Base-by-base conservation (phyloP, 371 early-diverging fungal genomes). In the Rhizopus sp. region DNA sequence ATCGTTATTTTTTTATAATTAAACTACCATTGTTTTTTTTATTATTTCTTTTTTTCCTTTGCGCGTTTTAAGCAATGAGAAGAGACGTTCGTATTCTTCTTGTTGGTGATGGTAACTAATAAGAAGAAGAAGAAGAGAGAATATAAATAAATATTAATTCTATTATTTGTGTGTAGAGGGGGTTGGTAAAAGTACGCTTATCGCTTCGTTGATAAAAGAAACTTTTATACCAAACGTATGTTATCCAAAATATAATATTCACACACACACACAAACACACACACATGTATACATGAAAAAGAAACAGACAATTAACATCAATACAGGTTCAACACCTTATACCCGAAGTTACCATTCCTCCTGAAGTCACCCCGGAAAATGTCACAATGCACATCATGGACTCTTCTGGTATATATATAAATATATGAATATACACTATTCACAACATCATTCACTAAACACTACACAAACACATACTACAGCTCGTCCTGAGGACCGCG, bases 311-410 rank as follows among this genome's bases (percentile, higher is more conserved):
- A 56, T 7, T 4, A 45, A 39, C 30, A 4, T 53, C 9, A 15
- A 68, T 34, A 23, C 52, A 97, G 96, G 92, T 98, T 38, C 96
- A 95, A 64, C 92, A 93, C 61, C 93, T 97, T 38, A 92, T 97
- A 55, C 97, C 97, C 30, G 99, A 96, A 70, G 95, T 97, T 35
- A 96, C 96, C 13, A 97, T 98, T 58, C 99, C 99, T 32, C 95
- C 97, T 49, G 96, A 97, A 66, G 92, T 96, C 69, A 96, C 97
- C 34, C 90, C 93, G 2, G 99, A 97, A 66, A 93, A 94, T 58
- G 94, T 95, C 23, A 95, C 95, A 15, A 96, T 96, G 31, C 91
- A 93, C 66, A 94, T 98, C 52, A 93, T 96, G 53, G 99, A 98
- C 71, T 93, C 96, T 17, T 94, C 97, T 48, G 84, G 90, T 88